Percentiles rank a stretch among this genome's conserved stretches.
These are phyloP conservation scores for Pichia exigua DNA, from an alignment of 805 yeast genomes.

Conservation along the genomic window DNA sequence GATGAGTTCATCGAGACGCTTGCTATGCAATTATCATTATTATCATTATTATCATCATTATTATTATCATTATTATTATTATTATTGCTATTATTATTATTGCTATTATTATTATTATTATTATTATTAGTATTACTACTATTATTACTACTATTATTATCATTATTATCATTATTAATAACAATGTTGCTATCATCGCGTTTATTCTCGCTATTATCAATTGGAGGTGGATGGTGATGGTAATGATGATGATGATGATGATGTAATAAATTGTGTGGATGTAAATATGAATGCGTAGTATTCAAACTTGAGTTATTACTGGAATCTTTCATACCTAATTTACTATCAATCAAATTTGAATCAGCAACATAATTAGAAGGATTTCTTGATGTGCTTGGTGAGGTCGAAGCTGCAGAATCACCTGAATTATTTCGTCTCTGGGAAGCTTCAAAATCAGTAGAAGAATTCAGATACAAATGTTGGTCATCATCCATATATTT, in stretches of 20 bases:
- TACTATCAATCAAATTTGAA: neutral
- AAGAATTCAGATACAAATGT: neutral
- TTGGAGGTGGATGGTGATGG: neutral
- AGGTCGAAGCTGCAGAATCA: constrained; percentile 10
- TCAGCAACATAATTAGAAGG: constrained; percentile 8
- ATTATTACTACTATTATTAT: neutral
- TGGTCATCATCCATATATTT: constrained; percentile 13
- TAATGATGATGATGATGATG: neutral
- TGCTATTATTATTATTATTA: too few relatives aligned
- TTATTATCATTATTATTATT: neutral
- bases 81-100: neutral
- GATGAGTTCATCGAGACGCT: neutral
- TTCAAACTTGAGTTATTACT: neutral
- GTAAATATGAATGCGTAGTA: neutral
- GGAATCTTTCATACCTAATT: neutral
- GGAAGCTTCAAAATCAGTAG: neutral
- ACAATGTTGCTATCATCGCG: too few relatives aligned
- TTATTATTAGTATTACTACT: neutral
- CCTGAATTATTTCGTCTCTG: constrained; percentile 3
- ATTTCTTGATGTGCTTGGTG: constrained; percentile 17
- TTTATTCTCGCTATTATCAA: neutral
- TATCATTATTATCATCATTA: neutral
- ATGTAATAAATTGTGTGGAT: neutral
- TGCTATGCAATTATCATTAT: neutral
- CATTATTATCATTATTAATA: too few relatives aligned